A percentile compares a stretch with the other conserved stretches of the same genome.
These are phyloP conservation scores for Tetrastigma voinierianum DNA, from an alignment of 164 flowering plant genomes.

Conservation along the genomic window DNA sequence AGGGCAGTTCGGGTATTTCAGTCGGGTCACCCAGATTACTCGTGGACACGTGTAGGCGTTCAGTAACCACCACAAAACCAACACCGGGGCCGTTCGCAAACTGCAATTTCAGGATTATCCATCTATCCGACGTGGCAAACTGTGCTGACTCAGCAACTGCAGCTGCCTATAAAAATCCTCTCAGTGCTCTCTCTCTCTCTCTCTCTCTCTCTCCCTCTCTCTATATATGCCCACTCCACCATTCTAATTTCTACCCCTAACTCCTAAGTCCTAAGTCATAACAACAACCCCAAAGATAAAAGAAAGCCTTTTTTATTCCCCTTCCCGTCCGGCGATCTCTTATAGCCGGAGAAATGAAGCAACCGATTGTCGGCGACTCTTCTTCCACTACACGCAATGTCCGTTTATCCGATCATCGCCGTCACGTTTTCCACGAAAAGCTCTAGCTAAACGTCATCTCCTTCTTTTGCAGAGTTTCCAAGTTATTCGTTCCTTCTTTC, in stretches of 20 bases:
- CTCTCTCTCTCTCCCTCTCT: constrained; percentile 9
- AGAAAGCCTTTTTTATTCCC: not conserved
- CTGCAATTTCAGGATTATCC: constrained; percentile 1
- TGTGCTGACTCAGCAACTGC: constrained; percentile 24
- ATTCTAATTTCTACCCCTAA: not conserved
- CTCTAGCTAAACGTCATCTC: constrained; percentile 12
- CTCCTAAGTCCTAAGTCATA: constrained; percentile 8
- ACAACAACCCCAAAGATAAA: not conserved
- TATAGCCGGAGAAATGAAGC: constrained; percentile 17
- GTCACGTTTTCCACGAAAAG: constrained; percentile 61
- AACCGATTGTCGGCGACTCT: constrained; percentile 24
- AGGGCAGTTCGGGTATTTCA: constrained; percentile 5
- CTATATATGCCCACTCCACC: constrained; percentile 15
- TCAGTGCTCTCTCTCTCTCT: not conserved
- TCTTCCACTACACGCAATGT: constrained; percentile 19
- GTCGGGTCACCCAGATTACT: too few relatives aligned
- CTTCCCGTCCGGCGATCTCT: constrained; percentile 22
- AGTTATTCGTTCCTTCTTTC: constrained; percentile 22
- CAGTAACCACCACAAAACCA: constrained; percentile 8
- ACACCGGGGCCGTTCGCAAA: constrained; percentile 14
- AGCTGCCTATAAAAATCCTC: not conserved
- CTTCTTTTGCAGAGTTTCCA: constrained; percentile 12
- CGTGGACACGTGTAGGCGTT: constrained; percentile 6
- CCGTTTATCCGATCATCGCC: constrained; percentile 39
- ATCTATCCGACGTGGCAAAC: constrained; percentile 4